Evolutionary conservation across 2,329 filamentous ascomycete genomes (phyloP).

Genomic region (Sarocladiaceae sp.): DNA sequence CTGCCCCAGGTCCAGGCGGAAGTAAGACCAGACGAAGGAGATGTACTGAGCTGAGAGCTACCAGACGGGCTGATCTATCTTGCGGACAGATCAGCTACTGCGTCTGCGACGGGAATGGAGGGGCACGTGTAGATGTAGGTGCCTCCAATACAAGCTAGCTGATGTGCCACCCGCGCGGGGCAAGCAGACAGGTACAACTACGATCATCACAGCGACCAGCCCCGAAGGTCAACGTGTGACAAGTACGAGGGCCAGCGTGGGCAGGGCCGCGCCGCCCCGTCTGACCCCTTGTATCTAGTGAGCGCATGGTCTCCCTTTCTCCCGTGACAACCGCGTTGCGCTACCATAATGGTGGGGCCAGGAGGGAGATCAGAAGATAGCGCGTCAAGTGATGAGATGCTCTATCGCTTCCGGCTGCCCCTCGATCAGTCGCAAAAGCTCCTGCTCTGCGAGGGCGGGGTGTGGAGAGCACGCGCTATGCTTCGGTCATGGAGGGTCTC

Average conservation of each 20-base stretch:
- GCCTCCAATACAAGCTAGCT: no score
- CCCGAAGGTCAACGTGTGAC: slow-evolving; percentile 1
- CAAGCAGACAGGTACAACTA: no score
- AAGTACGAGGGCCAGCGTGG: slow-evolving; percentile 4
- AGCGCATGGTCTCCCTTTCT: not conserved
- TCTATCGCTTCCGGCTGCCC: no score
- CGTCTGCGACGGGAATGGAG: slow-evolving; percentile 4
- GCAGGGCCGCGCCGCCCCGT: slow-evolving; percentile 7
- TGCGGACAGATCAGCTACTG: not conserved
- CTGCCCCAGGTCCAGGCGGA: no score
- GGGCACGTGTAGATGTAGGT: slow-evolving; percentile 1
- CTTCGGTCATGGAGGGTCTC: not conserved
- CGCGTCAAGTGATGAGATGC: slow-evolving; percentile 2
- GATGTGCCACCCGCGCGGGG: no score
- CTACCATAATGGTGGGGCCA: slow-evolving; percentile 5
- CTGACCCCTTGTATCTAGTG: slow-evolving; percentile 4
- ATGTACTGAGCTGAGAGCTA: no score
- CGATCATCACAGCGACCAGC: not conserved
- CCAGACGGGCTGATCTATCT: not conserved
- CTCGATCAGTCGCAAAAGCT: no score
- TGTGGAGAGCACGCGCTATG: not conserved
- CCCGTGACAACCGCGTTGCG: not conserved
- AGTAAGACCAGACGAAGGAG: slow-evolving; percentile 9
- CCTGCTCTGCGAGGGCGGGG: not conserved
- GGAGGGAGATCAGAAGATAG: slow-evolving; percentile 5